These are phyloP conservation scores for Beta corolliflora DNA, from an alignment of 179 eudicot species.

Conservation along the genomic window DNA sequence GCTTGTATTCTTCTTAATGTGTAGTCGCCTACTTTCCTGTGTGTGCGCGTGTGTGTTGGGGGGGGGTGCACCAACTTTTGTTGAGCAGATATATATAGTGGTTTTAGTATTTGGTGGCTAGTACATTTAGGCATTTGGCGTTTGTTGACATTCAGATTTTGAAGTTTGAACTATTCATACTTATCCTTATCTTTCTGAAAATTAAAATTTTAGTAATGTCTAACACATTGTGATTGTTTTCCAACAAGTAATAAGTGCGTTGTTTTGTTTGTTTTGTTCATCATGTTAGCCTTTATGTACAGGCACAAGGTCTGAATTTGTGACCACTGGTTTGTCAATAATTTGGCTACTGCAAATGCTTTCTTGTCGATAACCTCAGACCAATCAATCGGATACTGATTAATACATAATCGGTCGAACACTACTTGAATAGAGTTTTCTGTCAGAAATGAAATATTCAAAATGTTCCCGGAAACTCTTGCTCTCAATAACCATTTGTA, in stretches of 20 bases:
- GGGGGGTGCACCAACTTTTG: too few species aligned
- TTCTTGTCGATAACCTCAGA: too few species aligned
- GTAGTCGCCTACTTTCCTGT: too few species aligned
- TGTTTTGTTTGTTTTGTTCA: constrained; percentile 8
- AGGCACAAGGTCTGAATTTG: not conserved
- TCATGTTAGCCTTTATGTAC: not conserved
- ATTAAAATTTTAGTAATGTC: not conserved
- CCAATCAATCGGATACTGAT: too few species aligned
- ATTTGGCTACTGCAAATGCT: not conserved
- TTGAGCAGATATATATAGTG: too few species aligned
- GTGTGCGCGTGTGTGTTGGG: too few species aligned
- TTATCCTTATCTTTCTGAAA: not conserved
- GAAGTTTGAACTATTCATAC: not conserved
- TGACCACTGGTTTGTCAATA: not conserved
- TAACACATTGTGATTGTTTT: too few species aligned
- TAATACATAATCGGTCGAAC: too few species aligned
- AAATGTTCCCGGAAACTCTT: too few species aligned
- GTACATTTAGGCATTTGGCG: not conserved
- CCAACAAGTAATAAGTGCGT: not conserved
- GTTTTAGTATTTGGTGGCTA: not conserved
- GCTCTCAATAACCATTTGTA: too few species aligned
- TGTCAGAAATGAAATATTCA: too few species aligned
- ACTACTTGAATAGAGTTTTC: too few species aligned
- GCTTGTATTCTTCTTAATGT: not conserved
- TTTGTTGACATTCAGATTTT: not conserved